Conservation (phyloP, 148 eudicot species). For the Cornus florida region DNA sequence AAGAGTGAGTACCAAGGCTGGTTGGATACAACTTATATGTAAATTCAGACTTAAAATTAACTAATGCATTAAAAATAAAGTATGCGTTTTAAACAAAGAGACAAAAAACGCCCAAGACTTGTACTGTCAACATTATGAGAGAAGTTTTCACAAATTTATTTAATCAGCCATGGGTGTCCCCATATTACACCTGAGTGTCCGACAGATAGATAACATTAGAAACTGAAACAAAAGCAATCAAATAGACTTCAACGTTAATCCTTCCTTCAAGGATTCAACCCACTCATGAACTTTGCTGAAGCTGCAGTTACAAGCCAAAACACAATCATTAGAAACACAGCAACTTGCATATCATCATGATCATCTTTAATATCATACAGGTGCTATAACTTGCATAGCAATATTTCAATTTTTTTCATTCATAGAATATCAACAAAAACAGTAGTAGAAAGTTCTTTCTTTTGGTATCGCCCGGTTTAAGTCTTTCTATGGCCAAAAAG, state of each 20-base stretch:
- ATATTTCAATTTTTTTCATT: background rate
- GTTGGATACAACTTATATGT: too few species aligned
- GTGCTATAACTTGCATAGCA: background rate
- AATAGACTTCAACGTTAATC: constrained; percentile 4
- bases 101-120: background rate
- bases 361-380: background rate
- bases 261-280: constrained; percentile 9
- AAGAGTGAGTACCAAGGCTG: background rate
- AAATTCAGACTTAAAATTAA: too few species aligned
- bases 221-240: background rate
- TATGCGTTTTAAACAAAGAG: background rate
- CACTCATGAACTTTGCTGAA: background rate
- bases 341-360: background rate
- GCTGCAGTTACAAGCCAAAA: constrained; percentile 15
- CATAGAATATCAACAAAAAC: background rate
- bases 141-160: constrained; percentile 4
- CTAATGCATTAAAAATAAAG: background rate
- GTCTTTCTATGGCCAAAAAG: too few species aligned
- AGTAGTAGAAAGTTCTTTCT: background rate
- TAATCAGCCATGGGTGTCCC: background rate
- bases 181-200: background rate
- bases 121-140: constrained; percentile 10
- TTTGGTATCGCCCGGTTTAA: too few species aligned
- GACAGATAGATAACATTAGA: background rate
- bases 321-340: background rate